Conservation (phyloP, 2,329 filamentous ascomycete genomes). For the Colletotrichum limetticola region DNA sequence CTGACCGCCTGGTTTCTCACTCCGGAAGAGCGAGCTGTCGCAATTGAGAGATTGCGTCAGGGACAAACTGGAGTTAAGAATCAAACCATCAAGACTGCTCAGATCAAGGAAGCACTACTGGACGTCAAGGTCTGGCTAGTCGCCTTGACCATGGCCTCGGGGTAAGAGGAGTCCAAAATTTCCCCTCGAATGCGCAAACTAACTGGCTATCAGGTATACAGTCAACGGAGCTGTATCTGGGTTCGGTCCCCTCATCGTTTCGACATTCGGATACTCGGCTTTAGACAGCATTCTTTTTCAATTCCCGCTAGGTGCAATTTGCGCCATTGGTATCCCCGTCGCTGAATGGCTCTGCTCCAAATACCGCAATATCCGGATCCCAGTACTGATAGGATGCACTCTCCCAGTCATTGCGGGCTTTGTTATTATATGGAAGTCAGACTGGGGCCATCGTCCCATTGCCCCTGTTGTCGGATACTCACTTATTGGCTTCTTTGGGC, state of each 20-base stretch:
- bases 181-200: background rate
- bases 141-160: constrained; percentile 74
- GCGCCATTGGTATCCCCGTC: constrained; percentile 72
- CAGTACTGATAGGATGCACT: constrained; percentile 73
- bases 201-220: constrained; percentile 58
- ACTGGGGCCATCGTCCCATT: constrained; percentile 72
- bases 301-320: constrained; percentile 78
- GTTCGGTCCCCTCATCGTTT: constrained; percentile 78
- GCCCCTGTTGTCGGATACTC: constrained; percentile 78
- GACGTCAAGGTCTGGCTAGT: constrained; percentile 74
- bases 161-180: constrained; percentile 38
- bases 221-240: constrained; percentile 78
- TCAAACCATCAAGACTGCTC: constrained; percentile 67
- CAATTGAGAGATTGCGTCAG: constrained; percentile 70
- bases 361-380: constrained; percentile 71
- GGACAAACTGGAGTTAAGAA: constrained; percentile 73
- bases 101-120: constrained; percentile 66
- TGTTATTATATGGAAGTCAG: constrained; percentile 77
- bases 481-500: constrained; percentile 78
- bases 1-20: constrained; percentile 76
- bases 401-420: constrained; percentile 81
- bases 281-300: constrained; percentile 77
- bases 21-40: constrained; percentile 70
- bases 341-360: constrained; percentile 72
- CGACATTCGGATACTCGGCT: constrained; percentile 74